Evolutionary conservation across 2,329 filamentous ascomycete genomes (phyloP).

Genomic region (Calonectria montana): DNA sequence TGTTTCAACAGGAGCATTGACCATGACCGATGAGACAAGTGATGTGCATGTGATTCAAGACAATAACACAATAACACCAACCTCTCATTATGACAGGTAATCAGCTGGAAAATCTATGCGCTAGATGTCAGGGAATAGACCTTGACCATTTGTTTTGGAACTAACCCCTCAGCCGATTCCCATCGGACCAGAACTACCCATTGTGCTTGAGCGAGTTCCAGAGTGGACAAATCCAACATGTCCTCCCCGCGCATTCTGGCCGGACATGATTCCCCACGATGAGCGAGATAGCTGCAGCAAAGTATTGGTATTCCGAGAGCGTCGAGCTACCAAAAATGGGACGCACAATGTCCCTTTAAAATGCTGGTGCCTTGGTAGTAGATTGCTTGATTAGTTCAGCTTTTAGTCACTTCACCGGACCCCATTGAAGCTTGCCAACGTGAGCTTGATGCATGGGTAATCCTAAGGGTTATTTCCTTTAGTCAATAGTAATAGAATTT

Average conservation of each 20-base stretch:
- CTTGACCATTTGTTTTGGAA: neutral
- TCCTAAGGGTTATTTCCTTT: too few relatives aligned
- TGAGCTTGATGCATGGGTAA: too few relatives aligned
- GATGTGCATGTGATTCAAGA: neutral
- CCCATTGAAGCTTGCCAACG: too few relatives aligned
- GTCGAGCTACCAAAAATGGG: neutral
- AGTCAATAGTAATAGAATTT: too few relatives aligned
- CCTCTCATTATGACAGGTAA: neutral
- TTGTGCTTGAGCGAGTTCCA: neutral
- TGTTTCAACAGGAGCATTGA: neutral
- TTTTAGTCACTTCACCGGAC: too few relatives aligned
- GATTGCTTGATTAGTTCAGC: too few relatives aligned
- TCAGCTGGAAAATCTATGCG: neutral
- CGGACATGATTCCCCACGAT: neutral
- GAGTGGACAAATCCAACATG: slow-evolving; percentile 5
- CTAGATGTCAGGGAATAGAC: neutral
- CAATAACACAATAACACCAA: neutral
- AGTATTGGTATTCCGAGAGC: neutral
- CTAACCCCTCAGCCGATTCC: neutral
- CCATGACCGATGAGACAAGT: neutral
- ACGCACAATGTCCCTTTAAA: too few relatives aligned
- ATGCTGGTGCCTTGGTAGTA: too few relatives aligned
- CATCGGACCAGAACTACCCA: neutral
- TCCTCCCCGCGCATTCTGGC: neutral
- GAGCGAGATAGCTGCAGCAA: neutral